Conservation (phyloP, 192 early-diverging fungal species). For the Lobosporangium transversale region DNA sequence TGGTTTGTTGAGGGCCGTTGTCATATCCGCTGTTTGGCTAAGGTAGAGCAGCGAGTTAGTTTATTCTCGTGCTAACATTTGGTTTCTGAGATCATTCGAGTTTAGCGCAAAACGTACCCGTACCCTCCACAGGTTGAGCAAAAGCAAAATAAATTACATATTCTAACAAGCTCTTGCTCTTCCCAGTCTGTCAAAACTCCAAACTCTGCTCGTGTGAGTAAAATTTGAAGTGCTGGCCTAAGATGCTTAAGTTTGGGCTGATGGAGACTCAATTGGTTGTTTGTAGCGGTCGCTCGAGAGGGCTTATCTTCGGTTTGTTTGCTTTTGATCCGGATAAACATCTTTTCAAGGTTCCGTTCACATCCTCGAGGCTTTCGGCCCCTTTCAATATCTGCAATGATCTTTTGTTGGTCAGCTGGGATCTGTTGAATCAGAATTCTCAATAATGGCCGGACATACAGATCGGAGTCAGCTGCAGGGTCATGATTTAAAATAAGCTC, state of each 20-base stretch:
- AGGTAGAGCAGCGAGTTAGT: too few relatives aligned
- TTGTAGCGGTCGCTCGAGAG: not conserved
- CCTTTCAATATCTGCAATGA: not conserved
- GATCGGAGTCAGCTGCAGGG: conserved; percentile 37
- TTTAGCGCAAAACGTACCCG: too few relatives aligned
- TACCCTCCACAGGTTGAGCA: conserved; percentile 14
- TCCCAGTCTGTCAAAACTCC: conserved; percentile 13
- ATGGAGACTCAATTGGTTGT: not conserved
- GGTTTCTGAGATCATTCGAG: too few relatives aligned
- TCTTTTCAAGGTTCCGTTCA: not conserved
- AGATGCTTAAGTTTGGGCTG: conserved; percentile 12
- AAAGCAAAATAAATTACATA: conserved; percentile 22
- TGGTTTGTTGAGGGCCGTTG: not conserved
- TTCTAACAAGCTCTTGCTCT: conserved; percentile 23
- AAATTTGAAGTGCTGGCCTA: conserved; percentile 11
- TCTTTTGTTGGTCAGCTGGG: not conserved
- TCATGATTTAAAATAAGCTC: conserved; percentile 22
- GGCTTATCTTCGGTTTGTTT: not conserved
- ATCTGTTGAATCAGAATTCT: not conserved
- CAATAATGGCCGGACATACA: conserved; percentile 24
- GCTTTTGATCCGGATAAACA: not conserved
- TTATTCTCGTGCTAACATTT: too few relatives aligned
- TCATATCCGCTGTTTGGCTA: not conserved
- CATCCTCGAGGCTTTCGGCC: not conserved
- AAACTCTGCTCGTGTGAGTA: conserved; percentile 38